A percentile compares a stretch with the other conserved stretches of the same genome.
Evolutionary conservation across 306 rosid genomes (phyloP).

Genomic region (peach (Prunus persica)): DNA sequence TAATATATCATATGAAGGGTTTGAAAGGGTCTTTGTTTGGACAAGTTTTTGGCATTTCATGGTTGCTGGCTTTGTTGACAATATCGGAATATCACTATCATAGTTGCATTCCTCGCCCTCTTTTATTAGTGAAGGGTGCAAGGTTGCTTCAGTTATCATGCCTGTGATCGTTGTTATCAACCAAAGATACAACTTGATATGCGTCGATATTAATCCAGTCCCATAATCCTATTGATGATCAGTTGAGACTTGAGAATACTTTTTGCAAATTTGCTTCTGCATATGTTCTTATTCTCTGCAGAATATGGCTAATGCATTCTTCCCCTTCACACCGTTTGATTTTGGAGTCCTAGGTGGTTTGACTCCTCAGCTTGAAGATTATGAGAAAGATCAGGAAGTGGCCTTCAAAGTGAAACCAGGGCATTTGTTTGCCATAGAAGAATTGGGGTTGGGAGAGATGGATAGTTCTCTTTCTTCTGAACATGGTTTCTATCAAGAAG

Average conservation of each 20-base stretch:
- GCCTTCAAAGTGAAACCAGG: slow-evolving; percentile 12
- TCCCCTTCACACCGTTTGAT: slow-evolving; percentile 36
- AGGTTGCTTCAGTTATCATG: background rate
- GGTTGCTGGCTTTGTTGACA: slow-evolving; percentile 27
- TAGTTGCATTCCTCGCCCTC: slow-evolving; percentile 16
- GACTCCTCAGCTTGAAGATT: slow-evolving; percentile 24
- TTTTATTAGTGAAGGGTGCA: background rate
- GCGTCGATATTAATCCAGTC: background rate
- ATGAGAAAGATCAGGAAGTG: slow-evolving; percentile 10
- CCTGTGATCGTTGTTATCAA: slow-evolving; percentile 9
- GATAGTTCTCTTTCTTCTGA: slow-evolving; percentile 10
- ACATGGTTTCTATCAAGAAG: slow-evolving; percentile 11
- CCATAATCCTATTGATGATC: background rate
- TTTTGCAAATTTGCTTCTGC: background rate
- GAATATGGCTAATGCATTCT: slow-evolving; percentile 32
- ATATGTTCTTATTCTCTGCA: background rate
- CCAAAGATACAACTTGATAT: slow-evolving; percentile 3
- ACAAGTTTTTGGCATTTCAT: slow-evolving; percentile 5
- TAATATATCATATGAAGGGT: background rate
- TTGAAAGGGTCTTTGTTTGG: background rate
- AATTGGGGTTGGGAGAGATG: slow-evolving; percentile 20
- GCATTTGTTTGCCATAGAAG: slow-evolving; percentile 23
- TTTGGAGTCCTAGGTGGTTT: slow-evolving; percentile 29
- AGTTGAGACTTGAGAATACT: background rate
- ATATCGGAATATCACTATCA: slow-evolving; percentile 38